Evolutionary conservation across 305 asterid genomes (phyloP).

Genomic region (Fraxinus baroniana): DNA sequence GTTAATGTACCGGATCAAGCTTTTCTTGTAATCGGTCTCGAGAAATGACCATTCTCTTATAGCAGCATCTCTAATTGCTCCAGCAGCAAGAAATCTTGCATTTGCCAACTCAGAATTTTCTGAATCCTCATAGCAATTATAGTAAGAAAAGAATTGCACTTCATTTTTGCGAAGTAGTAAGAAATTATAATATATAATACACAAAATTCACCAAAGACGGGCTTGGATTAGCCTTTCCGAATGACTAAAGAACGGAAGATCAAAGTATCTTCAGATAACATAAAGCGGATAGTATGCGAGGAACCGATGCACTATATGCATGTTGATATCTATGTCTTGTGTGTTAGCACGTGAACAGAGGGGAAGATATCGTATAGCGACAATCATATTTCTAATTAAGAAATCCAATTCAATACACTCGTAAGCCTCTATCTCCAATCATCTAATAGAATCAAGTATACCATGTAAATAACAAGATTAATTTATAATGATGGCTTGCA

Average conservation of each 20-base stretch:
- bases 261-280: slow-evolving; percentile 2
- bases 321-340: neutral
- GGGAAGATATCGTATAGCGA: neutral
- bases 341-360: neutral
- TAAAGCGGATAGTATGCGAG: slow-evolving; percentile 1
- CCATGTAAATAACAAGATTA: neutral
- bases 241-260: slow-evolving; percentile 11
- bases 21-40: slow-evolving; percentile 56
- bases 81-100: slow-evolving; percentile 98
- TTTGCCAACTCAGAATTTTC: slow-evolving; percentile 78
- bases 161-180: slow-evolving; percentile 8
- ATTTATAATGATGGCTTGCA: neutral
- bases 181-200: slow-evolving; percentile 13
- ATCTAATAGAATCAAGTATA: neutral
- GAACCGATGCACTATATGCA: slow-evolving; percentile 4
- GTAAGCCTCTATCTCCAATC: neutral
- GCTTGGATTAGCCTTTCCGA: slow-evolving; percentile 4
- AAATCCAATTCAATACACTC: neutral
- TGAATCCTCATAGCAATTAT: slow-evolving; percentile 37
- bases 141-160: slow-evolving; percentile 25
- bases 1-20: slow-evolving; percentile 66
- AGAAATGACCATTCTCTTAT: slow-evolving; percentile 86
- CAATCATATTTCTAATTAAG: neutral
- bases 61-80: slow-evolving; percentile 88
- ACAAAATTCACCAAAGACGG: slow-evolving; percentile 1